Evolutionary conservation across 2,329 filamentous ascomycete genomes (phyloP), one percentile per base, ranked within the genome.

Genomic region (Blastomyces emzantsi): DNA sequence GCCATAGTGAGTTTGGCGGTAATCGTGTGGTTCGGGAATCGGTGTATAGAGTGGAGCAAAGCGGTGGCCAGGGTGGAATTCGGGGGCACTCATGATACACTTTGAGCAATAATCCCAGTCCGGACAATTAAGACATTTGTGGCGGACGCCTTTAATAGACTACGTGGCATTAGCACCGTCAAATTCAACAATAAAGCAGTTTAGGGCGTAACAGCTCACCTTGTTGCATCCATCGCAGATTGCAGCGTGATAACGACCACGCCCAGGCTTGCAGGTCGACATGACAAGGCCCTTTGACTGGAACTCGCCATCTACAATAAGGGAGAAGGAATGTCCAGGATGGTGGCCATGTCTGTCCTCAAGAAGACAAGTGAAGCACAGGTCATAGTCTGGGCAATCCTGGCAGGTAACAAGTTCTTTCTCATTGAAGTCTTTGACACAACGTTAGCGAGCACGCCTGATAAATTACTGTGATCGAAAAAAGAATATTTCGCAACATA

Each of bases 51-150:
- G 84, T 52, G 91, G 86, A 15, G 90, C 90, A 73, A 99, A 97
- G 68, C 92, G 89, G 76, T 99, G 94, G 63, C 84, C 82, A 22
- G 90, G 86, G 74, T 99, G 95, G 60, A 83, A 85, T 70, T 85
- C 82, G 65, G 78, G 76, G 55, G 90, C 88, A 68, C 82, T 85
- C 70, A 82, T 78, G 64, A 90, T 76, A 77, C 95, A 99, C 9
- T 85, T 80, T 30, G 83, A 82, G 81, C 94, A 99, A 79, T 90
- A 97, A 73, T 99, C 94, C 89, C 91, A 99, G 76, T 99, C 94
- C 54, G 95, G 94, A 80, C 94, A 99, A 74, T 91, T 88, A 67
- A 97, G 82, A 76, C 94, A 99, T 83, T 99, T 99, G 84, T 97
- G 89, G 69, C 94, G 93, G 64, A 96, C 83, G 70, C 94, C 95